A percentile compares a stretch with the other conserved stretches of the same genome.
These are phyloP conservation scores for Skeletonema potamos DNA, from an alignment of 108 stramenopile species.

Conservation along the genomic window DNA sequence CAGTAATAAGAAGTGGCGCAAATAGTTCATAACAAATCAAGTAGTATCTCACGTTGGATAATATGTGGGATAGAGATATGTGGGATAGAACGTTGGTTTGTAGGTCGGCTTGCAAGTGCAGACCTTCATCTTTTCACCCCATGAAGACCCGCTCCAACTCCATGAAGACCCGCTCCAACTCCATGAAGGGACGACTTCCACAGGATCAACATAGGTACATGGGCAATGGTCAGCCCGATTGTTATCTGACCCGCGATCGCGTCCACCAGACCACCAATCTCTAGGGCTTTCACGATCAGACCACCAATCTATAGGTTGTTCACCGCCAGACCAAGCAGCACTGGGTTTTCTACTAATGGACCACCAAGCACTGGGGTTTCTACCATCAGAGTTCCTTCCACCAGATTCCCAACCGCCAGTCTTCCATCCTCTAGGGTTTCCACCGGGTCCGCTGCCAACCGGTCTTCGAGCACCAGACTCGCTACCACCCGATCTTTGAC, in stretches of 20 bases:
- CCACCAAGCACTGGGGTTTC: neutral
- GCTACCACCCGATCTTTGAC: neutral
- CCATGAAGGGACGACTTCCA: too few species aligned
- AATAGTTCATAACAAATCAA: neutral
- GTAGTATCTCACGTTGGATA: constrained; percentile 2
- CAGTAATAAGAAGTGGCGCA: neutral
- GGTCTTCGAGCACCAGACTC: neutral
- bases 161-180: neutral
- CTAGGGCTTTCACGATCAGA: neutral
- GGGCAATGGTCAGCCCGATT: neutral
- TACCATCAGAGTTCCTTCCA: neutral
- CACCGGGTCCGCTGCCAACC: neutral
- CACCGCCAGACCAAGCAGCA: neutral
- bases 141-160: neutral
- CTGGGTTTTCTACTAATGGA: neutral
- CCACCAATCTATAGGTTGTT: neutral
- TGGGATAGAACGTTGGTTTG: neutral
- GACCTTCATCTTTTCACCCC: neutral
- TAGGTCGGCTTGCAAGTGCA: constrained; percentile 5
- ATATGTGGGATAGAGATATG: neutral
- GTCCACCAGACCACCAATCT: neutral
- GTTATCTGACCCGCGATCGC: neutral
- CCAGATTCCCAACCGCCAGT: neutral
- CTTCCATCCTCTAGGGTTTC: neutral
- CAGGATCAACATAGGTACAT: neutral